A percentile compares a stretch with the other conserved stretches of the same genome.
phyloP scores from a whole-genome alignment of 1,139 yeast species.

The Arxiozyma heterogenica region DNA sequence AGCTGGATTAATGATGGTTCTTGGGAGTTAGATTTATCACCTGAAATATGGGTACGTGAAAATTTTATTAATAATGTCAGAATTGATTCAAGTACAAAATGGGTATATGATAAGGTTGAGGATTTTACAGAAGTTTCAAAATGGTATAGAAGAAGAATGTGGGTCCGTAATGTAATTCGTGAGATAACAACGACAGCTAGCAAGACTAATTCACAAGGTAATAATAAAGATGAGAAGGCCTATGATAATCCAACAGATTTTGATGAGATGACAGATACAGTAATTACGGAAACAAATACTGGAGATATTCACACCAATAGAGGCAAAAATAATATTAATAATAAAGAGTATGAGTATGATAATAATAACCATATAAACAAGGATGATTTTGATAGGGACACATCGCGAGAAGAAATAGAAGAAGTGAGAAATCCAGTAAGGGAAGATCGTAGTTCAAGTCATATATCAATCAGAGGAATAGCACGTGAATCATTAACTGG shows the following conservation, averaged over 20 bases:
- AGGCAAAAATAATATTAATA: neutral
- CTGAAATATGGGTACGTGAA: conserved; percentile 50
- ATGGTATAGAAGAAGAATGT: conserved; percentile 44
- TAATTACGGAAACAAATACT: neutral
- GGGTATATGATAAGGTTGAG: conserved; percentile 54
- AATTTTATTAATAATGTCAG: conserved; percentile 45
- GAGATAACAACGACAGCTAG: neutral
- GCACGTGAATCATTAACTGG: conserved; percentile 22
- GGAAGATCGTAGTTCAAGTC: conserved; percentile 9
- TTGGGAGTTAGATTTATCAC: conserved; percentile 57
- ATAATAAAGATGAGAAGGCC: neutral
- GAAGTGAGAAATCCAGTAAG: conserved; percentile 15
- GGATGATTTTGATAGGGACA: neutral
- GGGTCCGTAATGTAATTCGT: conserved; percentile 28
- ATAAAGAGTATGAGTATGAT: conserved; percentile 6
- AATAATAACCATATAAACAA: neutral
- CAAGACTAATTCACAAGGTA: neutral
- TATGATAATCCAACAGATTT: conserved; percentile 6
- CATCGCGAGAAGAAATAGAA: conserved; percentile 6
- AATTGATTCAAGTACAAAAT: conserved; percentile 60
- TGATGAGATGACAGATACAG: neutral
- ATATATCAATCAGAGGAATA: conserved; percentile 13
- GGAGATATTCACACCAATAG: neutral
- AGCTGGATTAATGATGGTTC: conserved; percentile 36
- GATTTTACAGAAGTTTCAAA: conserved; percentile 25